phyloP scores from a whole-genome alignment of 495 filamentous ascomycete genomes.

The Clohesyomyces aquaticus region DNA sequence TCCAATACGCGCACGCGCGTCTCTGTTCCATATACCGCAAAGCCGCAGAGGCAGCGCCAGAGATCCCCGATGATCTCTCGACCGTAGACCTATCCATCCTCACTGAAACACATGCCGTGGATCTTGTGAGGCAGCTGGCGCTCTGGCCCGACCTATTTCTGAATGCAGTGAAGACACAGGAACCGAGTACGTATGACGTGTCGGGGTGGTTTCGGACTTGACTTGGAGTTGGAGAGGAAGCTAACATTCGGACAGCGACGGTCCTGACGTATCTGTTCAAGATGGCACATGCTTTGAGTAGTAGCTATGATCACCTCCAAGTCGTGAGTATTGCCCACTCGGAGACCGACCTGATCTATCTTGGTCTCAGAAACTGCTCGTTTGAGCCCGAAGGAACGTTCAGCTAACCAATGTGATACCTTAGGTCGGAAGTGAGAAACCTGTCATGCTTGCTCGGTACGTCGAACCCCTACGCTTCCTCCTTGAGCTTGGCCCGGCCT shows the following conservation, averaged over 20 bases:
- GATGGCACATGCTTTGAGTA: conserved; percentile 48
- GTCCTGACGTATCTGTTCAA: conserved; percentile 53
- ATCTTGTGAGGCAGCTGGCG: conserved; percentile 63
- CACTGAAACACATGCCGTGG: conserved; percentile 58
- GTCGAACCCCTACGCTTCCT: no score
- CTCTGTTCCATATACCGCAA: conserved; percentile 62
- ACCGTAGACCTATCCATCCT: conserved; percentile 61
- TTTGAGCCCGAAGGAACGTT: no score
- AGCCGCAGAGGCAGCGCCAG: conserved; percentile 15
- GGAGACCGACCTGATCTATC: no score
- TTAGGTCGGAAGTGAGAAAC: conserved; percentile 43
- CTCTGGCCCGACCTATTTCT: conserved; percentile 67
- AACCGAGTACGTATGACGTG: no score
- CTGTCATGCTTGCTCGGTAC: conserved; percentile 40
- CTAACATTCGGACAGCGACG: no score
- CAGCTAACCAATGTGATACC: no score
- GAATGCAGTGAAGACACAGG: conserved; percentile 64
- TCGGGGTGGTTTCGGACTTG: no score
- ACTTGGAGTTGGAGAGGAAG: no score
- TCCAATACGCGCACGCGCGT: conserved; percentile 71
- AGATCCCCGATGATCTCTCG: conserved; percentile 53
- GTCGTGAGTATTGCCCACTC: no score
- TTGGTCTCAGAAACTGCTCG: no score
- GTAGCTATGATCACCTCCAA: conserved; percentile 49
- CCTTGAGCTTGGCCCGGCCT: no score